Base-by-base conservation (phyloP, 176 grass and related monocot genomes). In the Melocanna baccifera region DNA sequence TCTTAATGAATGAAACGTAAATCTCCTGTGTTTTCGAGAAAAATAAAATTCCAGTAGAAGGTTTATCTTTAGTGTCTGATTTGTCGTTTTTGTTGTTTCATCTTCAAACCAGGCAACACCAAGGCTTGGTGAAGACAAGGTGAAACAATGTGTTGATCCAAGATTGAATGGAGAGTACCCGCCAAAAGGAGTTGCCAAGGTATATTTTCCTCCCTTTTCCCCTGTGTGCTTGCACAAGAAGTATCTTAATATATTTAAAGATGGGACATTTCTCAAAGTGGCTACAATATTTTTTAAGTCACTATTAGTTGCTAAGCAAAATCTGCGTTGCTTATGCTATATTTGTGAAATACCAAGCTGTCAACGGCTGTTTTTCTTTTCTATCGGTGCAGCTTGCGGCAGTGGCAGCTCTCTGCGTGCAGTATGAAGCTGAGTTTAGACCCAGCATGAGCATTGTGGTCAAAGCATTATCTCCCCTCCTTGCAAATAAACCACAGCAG, bases 361-460 rank as follows among this genome's bases (percentile, higher is more conserved):
- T 75, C 65, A 51, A 20, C 26, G 5, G 15, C 32, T 88, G 15
- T 73, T 69, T 77, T 77, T 11, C 32, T 71, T 71, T 59, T 39
- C 37, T 81, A 5, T 67, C 29, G n/a, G 48, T 84, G 78, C 90
- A 95, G 93, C 86, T 92, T 29, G 93, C 93, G 7, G 93, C 93
- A 48, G 88, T 95, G 70, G 93, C 90, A 4, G 93, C 93, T 81
- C 88, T 95, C 6, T 95, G 93, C 3, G 88, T 94, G 34, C 93
- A 95, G 46, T 95, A 90, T 37, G 93, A 95, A 81, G 58, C 88
- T 20, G 93, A 95, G 83, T 95, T 95, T 42, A 95, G 93, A 69
- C 93, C 93, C 37, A 95, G 83, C 63, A 95, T 92, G 93, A 92
- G 93, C 83, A 95, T 95, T 22, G 88, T 95, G n/a, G 93, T 95